Conservation (phyloP, 2,329 filamentous ascomycete genomes). For the Colletotrichum tofieldiae region DNA sequence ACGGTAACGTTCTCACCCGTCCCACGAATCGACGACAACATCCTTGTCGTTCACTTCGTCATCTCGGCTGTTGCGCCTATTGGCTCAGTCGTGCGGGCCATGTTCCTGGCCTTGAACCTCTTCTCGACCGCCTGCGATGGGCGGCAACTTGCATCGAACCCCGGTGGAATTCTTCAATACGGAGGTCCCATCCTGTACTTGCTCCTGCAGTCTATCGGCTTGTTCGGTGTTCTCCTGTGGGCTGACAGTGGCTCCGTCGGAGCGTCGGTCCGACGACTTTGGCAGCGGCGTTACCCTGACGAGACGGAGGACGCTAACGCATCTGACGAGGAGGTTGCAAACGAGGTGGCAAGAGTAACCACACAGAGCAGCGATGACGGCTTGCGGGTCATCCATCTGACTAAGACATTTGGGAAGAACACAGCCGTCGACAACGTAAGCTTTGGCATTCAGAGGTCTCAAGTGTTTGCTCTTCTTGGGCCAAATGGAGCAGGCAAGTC, state of each 20-base stretch:
- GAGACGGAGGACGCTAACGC: slow-evolving; percentile 45
- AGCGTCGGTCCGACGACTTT: slow-evolving; percentile 61
- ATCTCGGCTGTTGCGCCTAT: slow-evolving; percentile 83
- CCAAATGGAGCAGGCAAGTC: slow-evolving; percentile 95
- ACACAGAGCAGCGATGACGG: slow-evolving; percentile 69
- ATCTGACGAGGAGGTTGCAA: slow-evolving; percentile 73
- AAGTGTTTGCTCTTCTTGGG: slow-evolving; percentile 91
- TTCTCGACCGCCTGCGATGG: slow-evolving; percentile 85
- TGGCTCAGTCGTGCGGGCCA: slow-evolving; percentile 79
- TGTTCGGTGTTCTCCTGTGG: slow-evolving; percentile 84
- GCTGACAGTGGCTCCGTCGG: slow-evolving; percentile 82
- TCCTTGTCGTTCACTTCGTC: slow-evolving; percentile 82
- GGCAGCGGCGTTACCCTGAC: slow-evolving; percentile 28
- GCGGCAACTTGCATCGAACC: slow-evolving; percentile 74
- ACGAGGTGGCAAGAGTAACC: slow-evolving; percentile 75
- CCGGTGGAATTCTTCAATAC: slow-evolving; percentile 80
- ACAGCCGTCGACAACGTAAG: slow-evolving; percentile 90
- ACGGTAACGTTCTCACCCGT: slow-evolving; percentile 76
- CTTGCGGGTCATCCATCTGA: slow-evolving; percentile 84
- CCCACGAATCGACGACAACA: slow-evolving; percentile 75
- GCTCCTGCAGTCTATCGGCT: slow-evolving; percentile 78
- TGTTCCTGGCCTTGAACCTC: slow-evolving; percentile 86
- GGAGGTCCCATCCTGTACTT: slow-evolving; percentile 90
- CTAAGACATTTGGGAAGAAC: slow-evolving; percentile 83
- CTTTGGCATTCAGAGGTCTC: slow-evolving; percentile 83